A percentile compares a stretch with the other conserved stretches of the same genome.
Evolutionary conservation across 495 filamentous ascomycete species (phyloP).

Genomic region (Lepidopterella palustris): DNA sequence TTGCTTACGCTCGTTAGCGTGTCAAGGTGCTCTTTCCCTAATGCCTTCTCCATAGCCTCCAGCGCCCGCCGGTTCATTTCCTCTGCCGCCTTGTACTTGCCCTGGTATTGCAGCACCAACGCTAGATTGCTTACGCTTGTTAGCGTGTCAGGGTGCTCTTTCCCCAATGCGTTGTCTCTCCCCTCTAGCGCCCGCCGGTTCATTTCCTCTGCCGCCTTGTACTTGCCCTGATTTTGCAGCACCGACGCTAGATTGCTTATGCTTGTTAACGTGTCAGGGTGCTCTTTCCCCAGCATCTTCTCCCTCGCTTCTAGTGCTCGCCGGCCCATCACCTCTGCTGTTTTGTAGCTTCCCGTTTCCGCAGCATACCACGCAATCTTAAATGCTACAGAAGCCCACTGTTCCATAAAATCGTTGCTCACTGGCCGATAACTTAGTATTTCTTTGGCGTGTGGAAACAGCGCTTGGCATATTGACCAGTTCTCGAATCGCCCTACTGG

Average conservation of each 20-base stretch:
- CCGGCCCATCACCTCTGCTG: constrained; percentile 7
- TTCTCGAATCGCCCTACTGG: constrained; percentile 33
- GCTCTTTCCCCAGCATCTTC: constrained; percentile 1
- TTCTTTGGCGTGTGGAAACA: constrained; percentile 32
- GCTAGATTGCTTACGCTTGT: background rate
- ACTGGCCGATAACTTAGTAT: background rate
- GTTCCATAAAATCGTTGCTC: background rate
- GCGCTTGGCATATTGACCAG: constrained; percentile 19
- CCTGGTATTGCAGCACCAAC: background rate
- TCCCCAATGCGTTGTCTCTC: background rate
- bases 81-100: too few relatives aligned
- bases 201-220: background rate
- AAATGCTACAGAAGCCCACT: constrained; percentile 13
- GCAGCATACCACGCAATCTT: constrained; percentile 1
- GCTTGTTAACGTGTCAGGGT: constrained; percentile 5
- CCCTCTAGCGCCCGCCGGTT: constrained; percentile 12
- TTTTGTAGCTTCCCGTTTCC: constrained; percentile 1
- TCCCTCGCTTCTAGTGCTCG: constrained; percentile 8
- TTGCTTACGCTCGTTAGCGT: too few relatives aligned
- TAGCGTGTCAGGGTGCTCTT: background rate
- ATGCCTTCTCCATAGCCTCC: background rate
- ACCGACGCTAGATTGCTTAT: constrained; percentile 5
- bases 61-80: too few relatives aligned
- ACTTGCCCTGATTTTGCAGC: background rate
- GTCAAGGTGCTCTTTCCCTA: background rate